Base-by-base conservation (phyloP, 139 green algal genomes). In the Volvox reticuliferus region DNA sequence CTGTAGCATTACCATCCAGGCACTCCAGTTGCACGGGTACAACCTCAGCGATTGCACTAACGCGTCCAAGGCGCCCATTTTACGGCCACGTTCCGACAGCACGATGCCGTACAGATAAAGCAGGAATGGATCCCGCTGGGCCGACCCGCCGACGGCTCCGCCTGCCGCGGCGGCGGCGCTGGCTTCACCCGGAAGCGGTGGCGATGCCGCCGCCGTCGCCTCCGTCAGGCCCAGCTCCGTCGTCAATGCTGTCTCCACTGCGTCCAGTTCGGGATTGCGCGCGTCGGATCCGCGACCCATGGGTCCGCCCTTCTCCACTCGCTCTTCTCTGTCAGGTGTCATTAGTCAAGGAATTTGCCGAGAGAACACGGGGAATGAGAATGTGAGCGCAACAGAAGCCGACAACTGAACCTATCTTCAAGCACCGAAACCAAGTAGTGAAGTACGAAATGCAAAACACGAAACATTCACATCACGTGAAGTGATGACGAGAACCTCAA, bases 1-100 rank as follows among this genome's bases (percentile, higher is more conserved):
- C 28, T 18, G 73, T n/a, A 91, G 9, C 9, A 89, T 37, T 71
- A 97, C 96, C 95, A 96, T 94, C 98, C 98, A 99, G 1, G 97
- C 98, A 26, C 79, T 91, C 98, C 98, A 99, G 93, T 99, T 97
- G 93, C 95, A 98, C 17, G 98, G 98, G 86, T 95, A 99, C 19
- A 67, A 88, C 9, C 35, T 75, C 50, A 99, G 87, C 0, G 96
- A 96, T 35, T 50, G 12, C 44, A 93, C 50, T 82, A 97, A 92
- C 87, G 91, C 55, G 14, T 88, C 71, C 67, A 88, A 78, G 9
- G 94, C 95, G 82, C 94, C 93, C 2, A 62, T 83, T 62, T 88
- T 77, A 6, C 91, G 89, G 26, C 95, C 94, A 91, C 88, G 94
- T 81, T 98, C 96, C 14, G 92, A 79, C 35, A 97, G 93, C 35